Percentiles rank a stretch among this genome's conserved stretches.
Evolutionary conservation across 139 green algal genomes (phyloP).

Genomic region (Chlamydomonas sp.): DNA sequence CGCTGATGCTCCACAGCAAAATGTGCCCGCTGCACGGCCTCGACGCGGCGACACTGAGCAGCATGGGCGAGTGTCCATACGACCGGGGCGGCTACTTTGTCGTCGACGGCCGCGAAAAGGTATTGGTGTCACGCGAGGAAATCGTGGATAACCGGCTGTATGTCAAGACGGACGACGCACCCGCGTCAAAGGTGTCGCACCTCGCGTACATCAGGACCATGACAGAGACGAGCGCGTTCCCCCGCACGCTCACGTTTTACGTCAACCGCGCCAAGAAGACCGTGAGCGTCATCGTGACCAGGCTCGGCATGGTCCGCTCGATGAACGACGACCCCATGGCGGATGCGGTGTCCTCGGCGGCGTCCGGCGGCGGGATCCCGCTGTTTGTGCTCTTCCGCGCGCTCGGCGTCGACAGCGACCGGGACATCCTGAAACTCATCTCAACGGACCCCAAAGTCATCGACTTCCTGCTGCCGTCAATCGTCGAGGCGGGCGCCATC

Average conservation of each 20-base stretch:
- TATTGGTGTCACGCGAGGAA: slow-evolving; percentile 90
- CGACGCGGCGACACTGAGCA: slow-evolving; percentile 53
- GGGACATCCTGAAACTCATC: slow-evolving; percentile 32
- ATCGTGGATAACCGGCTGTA: slow-evolving; percentile 87
- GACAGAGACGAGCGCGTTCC: not conserved
- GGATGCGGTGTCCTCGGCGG: too few species aligned
- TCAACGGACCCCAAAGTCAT: not conserved
- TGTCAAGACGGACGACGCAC: slow-evolving; percentile 12
- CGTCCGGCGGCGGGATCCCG: slow-evolving; percentile 17
- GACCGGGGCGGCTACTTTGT: slow-evolving; percentile 91
- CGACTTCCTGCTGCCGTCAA: slow-evolving; percentile 1
- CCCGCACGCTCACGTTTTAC: slow-evolving; percentile 24
- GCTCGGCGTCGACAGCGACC: slow-evolving; percentile 83
- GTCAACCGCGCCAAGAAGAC: slow-evolving; percentile 74
- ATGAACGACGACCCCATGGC: too few species aligned
- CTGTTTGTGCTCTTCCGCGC: slow-evolving; percentile 71
- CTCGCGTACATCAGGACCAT: slow-evolving; percentile 6
- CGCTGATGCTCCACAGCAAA: slow-evolving; percentile 79
- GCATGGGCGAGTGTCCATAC: slow-evolving; percentile 72
- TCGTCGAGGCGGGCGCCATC: not conserved
- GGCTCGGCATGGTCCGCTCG: slow-evolving; percentile 19
- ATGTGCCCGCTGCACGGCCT: slow-evolving; percentile 53
- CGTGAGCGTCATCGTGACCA: slow-evolving; percentile 69
- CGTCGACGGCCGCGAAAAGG: slow-evolving; percentile 78
- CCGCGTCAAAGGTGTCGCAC: not conserved